Conservation (phyloP, 2,329 filamentous ascomycete species). For the Coniochaeta sp. region DNA sequence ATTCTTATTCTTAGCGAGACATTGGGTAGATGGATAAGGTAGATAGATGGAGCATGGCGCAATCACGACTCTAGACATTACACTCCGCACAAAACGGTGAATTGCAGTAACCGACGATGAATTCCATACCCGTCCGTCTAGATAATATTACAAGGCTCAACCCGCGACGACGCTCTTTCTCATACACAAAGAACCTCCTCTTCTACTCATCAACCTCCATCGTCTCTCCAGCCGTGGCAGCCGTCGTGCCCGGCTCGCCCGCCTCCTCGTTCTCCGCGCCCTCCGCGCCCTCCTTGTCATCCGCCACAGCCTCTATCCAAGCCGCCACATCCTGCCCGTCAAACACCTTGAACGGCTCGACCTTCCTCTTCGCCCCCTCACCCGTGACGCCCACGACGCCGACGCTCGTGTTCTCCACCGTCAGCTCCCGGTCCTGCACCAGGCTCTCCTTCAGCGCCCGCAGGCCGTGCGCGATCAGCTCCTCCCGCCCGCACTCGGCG, state of each 20-base stretch:
- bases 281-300: conserved; percentile 38
- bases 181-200: too few species aligned
- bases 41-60: background rate
- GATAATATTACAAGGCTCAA: background rate
- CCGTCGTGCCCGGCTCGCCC: too few species aligned
- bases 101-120: background rate
- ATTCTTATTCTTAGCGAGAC: background rate
- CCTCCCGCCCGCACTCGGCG: conserved; percentile 66
- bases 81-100: background rate
- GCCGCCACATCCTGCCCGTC: conserved; percentile 82
- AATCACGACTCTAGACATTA: background rate
- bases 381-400: conserved; percentile 64
- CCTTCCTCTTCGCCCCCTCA: conserved; percentile 42
- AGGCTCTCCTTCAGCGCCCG: conserved; percentile 90
- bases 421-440: conserved; percentile 95
- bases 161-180: background rate
- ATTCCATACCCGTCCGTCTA: conserved; percentile 1
- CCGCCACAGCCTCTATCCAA: conserved; percentile 70
- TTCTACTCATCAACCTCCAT: conserved; percentile 27
- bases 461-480: conserved; percentile 85
- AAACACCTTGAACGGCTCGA: conserved; percentile 83
- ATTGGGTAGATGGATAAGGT: background rate
- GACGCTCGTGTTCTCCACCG: conserved; percentile 92
- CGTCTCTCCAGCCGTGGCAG: conserved; percentile 26
- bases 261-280: conserved; percentile 24